A percentile compares a stretch with the other conserved stretches of the same genome.
Evolutionary conservation across 257 asterid genomes (phyloP).

Genomic region (Solanum medicagineum): DNA sequence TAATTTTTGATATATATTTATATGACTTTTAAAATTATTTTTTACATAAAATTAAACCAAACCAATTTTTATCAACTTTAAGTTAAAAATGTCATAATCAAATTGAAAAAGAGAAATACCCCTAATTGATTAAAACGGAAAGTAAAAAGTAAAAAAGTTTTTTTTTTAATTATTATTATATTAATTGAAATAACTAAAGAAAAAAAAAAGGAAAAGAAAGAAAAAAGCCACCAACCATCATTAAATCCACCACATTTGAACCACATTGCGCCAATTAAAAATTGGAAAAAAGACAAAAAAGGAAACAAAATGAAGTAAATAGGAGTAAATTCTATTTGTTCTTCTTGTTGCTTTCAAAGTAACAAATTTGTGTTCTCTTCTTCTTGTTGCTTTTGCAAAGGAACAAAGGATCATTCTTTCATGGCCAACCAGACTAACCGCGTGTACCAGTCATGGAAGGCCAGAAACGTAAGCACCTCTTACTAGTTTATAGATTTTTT

Average conservation of each 20-base stretch:
- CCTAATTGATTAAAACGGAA: neutral
- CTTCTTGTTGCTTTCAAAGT: neutral
- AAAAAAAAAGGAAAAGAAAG: neutral
- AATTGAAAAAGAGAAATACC: neutral
- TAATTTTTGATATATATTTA: no score
- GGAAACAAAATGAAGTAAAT: neutral
- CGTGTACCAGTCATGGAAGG: slow-evolving; percentile 27
- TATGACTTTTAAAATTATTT: no score
- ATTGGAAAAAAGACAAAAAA: neutral
- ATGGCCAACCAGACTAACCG: slow-evolving; percentile 16
- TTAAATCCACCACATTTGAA: slow-evolving; percentile 22
- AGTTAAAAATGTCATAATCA: no score
- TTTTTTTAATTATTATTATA: neutral
- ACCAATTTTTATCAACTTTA: no score
- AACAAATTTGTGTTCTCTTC: neutral
- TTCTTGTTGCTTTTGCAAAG: neutral
- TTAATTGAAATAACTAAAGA: neutral
- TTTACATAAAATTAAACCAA: neutral
- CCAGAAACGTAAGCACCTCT: slow-evolving; percentile 16
- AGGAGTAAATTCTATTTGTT: neutral
- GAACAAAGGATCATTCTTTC: slow-evolving; percentile 1
- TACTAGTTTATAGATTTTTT: neutral
- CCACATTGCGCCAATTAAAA: slow-evolving; percentile 22
- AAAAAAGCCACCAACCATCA: slow-evolving; percentile 4
- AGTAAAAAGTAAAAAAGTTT: neutral